Evolutionary conservation across 768 basidiomycete species (phyloP), one percentile per base, ranked within the genome.

Genomic region (Macrolepiota dolichaula): DNA sequence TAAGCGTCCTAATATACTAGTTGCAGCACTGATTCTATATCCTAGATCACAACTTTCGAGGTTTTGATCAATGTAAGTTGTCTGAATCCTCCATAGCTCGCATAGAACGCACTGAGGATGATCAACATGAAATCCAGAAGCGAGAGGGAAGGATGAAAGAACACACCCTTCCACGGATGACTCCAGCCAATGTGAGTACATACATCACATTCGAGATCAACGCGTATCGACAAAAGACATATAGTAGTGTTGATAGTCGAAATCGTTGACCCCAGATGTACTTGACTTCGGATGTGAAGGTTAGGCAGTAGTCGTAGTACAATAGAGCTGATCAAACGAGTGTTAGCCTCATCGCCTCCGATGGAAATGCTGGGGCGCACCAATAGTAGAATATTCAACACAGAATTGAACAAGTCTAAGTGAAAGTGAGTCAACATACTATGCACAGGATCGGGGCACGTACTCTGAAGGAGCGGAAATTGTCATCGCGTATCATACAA

Each of bases 381-480:
- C 38, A 42, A 55, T 55, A 15, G 55, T 55, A 42, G 55, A 55
- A 29, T 55, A 55, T 55, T 55, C 55, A 25, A 55, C 55, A 25
- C 55, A 55, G 15, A 46, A 55, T 29, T 55, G 55, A 29, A 55
- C 55, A 35, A 55, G 44, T 46, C 55, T 55, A 1, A 7, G 9
- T 7, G 10, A 6, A 12, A 2, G 19, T 11, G 7, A 49, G 19
- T 49, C 1, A 13, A 49, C 47, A 9, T 3, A 24, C 9, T 24
- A 3, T 22, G 47, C 25, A 49, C 12, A 27, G 47, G 15, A 35
- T 10, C 1, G 35, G 15, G 51, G 11, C n/a, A 52, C 51, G 10
- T 52, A 52, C 51, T 36, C 29, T 11, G 51, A 32, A 27, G 51
- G 51, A 52, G 35, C 17, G 17, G 29, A 29, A n/a, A n/a, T 52